Percentiles rank a stretch among this genome's conserved stretches.
Evolutionary conservation across 2,329 filamentous ascomycete genomes (phyloP).

Genomic region (Lecanoromycetidae sp.): DNA sequence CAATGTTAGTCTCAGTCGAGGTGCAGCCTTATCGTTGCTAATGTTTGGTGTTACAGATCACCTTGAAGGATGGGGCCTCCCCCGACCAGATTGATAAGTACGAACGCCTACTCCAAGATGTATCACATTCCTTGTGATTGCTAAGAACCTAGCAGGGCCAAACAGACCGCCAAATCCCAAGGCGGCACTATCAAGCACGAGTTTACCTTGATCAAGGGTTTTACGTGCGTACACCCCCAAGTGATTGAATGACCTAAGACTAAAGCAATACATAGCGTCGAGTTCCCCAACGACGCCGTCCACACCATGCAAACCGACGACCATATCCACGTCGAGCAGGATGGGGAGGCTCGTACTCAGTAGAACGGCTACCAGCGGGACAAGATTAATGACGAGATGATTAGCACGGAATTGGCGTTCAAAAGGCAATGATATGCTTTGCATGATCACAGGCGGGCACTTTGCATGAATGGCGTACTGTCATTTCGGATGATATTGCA

Average conservation of each 20-base stretch:
- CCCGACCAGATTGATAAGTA: slow-evolving; percentile 56
- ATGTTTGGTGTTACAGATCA: slow-evolving; percentile 46
- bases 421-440: too few species aligned
- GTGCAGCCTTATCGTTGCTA: neutral
- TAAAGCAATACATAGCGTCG: slow-evolving; percentile 44
- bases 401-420: too few species aligned
- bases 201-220: slow-evolving; percentile 80
- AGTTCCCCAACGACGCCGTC: slow-evolving; percentile 56
- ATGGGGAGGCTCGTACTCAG: slow-evolving; percentile 59
- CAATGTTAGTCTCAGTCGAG: slow-evolving; percentile 15
- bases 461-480: neutral
- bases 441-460: neutral
- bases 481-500: too few species aligned
- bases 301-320: slow-evolving; percentile 54
- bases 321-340: slow-evolving; percentile 67
- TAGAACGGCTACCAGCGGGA: slow-evolving; percentile 32
- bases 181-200: slow-evolving; percentile 77
- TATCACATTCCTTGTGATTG: too few species aligned
- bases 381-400: neutral
- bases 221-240: slow-evolving; percentile 54
- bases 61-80: slow-evolving; percentile 60
- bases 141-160: slow-evolving; percentile 45
- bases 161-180: slow-evolving; percentile 59
- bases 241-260: neutral
- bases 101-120: too few species aligned